Conservation (phyloP, 352 stramenopile species). For the Lagenidium sp. region DNA sequence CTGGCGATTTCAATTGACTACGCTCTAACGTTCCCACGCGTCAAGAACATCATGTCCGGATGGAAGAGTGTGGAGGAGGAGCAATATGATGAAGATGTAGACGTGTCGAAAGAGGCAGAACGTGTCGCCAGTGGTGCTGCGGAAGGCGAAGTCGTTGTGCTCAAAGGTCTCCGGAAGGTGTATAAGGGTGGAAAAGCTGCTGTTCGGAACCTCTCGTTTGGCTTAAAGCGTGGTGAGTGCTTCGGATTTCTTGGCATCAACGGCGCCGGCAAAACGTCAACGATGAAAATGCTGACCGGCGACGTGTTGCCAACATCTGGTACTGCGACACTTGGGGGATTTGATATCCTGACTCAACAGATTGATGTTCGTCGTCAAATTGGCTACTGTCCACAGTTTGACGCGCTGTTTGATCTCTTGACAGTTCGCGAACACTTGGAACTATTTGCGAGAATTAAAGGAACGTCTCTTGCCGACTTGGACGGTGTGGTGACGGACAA, state of each 20-base stretch:
- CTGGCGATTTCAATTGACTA: slow-evolving; percentile 47
- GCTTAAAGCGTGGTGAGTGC: slow-evolving; percentile 82
- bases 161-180: slow-evolving; percentile 79
- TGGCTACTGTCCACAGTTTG: slow-evolving; percentile 92
- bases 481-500: slow-evolving; percentile 45
- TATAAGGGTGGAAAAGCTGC: slow-evolving; percentile 81
- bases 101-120: slow-evolving; percentile 14
- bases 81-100: slow-evolving; percentile 13
- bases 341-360: slow-evolving; percentile 70
- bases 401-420: slow-evolving; percentile 79
- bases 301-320: slow-evolving; percentile 60
- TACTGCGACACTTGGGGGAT: slow-evolving; percentile 40
- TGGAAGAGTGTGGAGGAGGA: slow-evolving; percentile 6
- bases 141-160: slow-evolving; percentile 30
- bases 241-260: slow-evolving; percentile 95
- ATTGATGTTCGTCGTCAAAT: slow-evolving; percentile 67
- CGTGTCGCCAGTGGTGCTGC: slow-evolving; percentile 9
- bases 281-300: slow-evolving; percentile 94
- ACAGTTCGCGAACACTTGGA: slow-evolving; percentile 84
- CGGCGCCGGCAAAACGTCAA: slow-evolving; percentile 93
- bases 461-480: slow-evolving; percentile 28
- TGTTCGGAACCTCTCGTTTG: slow-evolving; percentile 66
- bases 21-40: slow-evolving; percentile 34
- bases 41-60: slow-evolving; percentile 18
- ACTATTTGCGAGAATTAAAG: slow-evolving; percentile 89